These are phyloP conservation scores for Claviceps monticola DNA, from an alignment of 2,329 filamentous ascomycete species.

Conservation along the genomic window DNA sequence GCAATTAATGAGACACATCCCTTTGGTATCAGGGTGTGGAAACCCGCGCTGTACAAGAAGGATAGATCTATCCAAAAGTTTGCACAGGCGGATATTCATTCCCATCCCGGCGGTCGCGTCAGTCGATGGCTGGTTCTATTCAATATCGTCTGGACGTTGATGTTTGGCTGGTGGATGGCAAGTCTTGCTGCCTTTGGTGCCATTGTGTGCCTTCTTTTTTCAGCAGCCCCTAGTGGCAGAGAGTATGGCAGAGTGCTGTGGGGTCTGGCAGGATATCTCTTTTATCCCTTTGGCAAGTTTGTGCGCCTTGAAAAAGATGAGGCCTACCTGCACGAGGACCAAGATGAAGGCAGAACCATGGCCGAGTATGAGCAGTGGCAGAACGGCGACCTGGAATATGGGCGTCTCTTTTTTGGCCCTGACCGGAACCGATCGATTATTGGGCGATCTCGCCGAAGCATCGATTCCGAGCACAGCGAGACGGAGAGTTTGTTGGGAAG, in stretches of 20 bases:
- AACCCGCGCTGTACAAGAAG: constrained; percentile 96
- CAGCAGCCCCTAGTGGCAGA: constrained; percentile 62
- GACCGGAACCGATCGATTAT: constrained; percentile 63
- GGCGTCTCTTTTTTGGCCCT: constrained; percentile 89
- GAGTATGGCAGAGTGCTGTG: constrained; percentile 79
- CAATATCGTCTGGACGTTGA: constrained; percentile 78
- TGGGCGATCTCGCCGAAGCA: constrained; percentile 72
- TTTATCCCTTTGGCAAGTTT: constrained; percentile 96
- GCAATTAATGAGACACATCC: constrained; percentile 98
- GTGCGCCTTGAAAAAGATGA: constrained; percentile 89
- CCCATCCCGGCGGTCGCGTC: constrained; percentile 75
- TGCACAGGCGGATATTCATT: constrained; percentile 94
- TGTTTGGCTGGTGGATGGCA: constrained; percentile 95
- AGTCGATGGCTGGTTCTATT: constrained; percentile 74
- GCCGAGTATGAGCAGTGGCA: constrained; percentile 99
- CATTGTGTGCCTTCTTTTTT: constrained; percentile 63
- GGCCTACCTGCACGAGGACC: constrained; percentile 84
- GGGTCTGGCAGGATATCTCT: constrained; percentile 72
- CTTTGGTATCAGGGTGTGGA: constrained; percentile 98
- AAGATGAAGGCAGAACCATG: constrained; percentile 91
- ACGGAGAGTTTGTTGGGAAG: constrained; percentile 75
- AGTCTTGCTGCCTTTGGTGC: constrained; percentile 61
- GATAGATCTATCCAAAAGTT: constrained; percentile 90
- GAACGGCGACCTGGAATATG: constrained; percentile 90
- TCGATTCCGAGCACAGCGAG: constrained; percentile 74